phyloP scores from a whole-genome alignment of 768 basidiomycete genomes.

The Vararia minispora region DNA sequence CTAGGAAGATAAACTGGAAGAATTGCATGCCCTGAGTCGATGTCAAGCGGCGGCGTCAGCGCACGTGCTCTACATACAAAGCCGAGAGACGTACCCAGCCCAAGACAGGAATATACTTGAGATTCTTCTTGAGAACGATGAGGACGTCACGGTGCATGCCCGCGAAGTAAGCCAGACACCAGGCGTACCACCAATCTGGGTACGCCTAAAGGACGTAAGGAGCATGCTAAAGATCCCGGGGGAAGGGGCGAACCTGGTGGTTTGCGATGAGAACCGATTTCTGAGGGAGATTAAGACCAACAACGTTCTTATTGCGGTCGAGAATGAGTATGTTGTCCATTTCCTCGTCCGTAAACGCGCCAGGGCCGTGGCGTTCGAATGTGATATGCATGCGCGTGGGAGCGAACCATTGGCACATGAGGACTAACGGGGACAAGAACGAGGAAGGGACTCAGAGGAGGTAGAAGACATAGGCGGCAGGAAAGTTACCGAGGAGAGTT shows the following conservation, averaged over 20 bases:
- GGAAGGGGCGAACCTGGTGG: constrained; percentile 55
- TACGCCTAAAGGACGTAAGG: constrained; percentile 40
- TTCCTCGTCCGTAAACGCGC: constrained; percentile 49
- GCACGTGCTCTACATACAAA: background rate
- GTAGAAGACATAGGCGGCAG: background rate
- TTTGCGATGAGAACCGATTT: constrained; percentile 84
- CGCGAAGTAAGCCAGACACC: constrained; percentile 70
- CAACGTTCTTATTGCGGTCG: constrained; percentile 43
- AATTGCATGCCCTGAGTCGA: constrained; percentile 75
- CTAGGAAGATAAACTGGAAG: constrained; percentile 88
- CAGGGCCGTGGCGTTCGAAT: constrained; percentile 59
- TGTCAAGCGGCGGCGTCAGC: background rate
- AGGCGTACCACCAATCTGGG: constrained; percentile 80
- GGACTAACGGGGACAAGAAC: constrained; percentile 31
- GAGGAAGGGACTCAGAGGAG: background rate
- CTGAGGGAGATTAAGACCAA: constrained; percentile 58
- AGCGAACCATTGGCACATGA: constrained; percentile 76
- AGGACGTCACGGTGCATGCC: constrained; percentile 59
- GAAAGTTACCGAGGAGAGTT: constrained; percentile 49
- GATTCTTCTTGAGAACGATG: constrained; percentile 87
- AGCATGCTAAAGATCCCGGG: background rate
- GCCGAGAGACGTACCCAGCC: constrained; percentile 58
- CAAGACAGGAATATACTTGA: constrained; percentile 77
- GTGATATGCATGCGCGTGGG: constrained; percentile 65
- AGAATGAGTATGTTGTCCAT: constrained; percentile 45